phyloP scores from a whole-genome alignment of 2,329 filamentous ascomycete species.

The Arthrocladium fulminans region DNA sequence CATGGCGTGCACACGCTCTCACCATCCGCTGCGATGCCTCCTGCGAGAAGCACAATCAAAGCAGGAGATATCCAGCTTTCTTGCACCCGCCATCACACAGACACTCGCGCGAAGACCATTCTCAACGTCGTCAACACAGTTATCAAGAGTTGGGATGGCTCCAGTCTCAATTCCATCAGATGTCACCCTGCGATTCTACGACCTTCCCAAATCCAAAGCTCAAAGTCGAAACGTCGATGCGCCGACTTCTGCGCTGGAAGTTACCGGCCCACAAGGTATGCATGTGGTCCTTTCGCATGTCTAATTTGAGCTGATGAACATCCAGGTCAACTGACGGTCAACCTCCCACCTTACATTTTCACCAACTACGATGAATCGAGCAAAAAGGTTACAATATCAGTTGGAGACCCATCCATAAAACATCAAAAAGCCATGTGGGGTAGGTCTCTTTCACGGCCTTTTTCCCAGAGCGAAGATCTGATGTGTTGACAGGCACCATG shows the following conservation, averaged over 20 bases:
- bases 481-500: constrained; percentile 58
- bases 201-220: constrained; percentile 51
- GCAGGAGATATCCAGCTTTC: constrained; percentile 58
- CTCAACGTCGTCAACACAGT: constrained; percentile 57
- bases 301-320: constrained; percentile 15
- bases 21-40: constrained; percentile 52
- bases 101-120: constrained; percentile 48
- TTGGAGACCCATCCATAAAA: constrained; percentile 59
- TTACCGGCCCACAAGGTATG: constrained; percentile 72
- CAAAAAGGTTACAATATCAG: constrained; percentile 57
- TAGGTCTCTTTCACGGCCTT: constrained; percentile 34
- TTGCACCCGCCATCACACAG: constrained; percentile 59
- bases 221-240: constrained; percentile 54
- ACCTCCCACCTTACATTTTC: constrained; percentile 69
- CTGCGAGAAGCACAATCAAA: constrained; percentile 39
- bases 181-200: constrained; percentile 62
- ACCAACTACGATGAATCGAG: constrained; percentile 58
- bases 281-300: background rate
- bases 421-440: constrained; percentile 95
- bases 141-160: constrained; percentile 78
- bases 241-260: constrained; percentile 56
- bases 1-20: constrained; percentile 59
- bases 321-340: constrained; percentile 63
- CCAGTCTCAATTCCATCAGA: constrained; percentile 73
- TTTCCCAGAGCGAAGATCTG: constrained; percentile 12